Evolutionary conservation across 1,139 yeast genomes (phyloP), one percentile per base, ranked within the genome.

Genomic region (Yarrowia galli): DNA sequence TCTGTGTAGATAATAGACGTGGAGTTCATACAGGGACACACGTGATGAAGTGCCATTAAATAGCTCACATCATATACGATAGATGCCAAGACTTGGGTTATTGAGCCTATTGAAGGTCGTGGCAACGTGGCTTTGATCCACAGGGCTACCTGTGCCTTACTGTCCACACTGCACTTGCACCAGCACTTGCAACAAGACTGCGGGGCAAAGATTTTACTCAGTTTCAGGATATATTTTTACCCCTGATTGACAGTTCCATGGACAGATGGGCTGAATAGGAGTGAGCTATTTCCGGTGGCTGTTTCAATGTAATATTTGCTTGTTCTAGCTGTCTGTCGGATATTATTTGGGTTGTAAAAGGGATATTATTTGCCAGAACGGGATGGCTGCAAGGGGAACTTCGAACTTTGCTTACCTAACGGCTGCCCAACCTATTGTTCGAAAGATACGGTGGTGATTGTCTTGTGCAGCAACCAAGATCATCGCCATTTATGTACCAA

Each of bases 371-470:
- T 36, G 32, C 60, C 45, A 32, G 10, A 32, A 32, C 12, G 60
- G 60, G 60, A 36, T 38, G 60, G 60, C 60, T 53, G 60, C 45
- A 53, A 53, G 60, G 60, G 60, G 60, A 16, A 51, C 58, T 25
- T 35, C 16, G 60, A 36, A 36, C 16, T n/a, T 13, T 8, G 42
- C 58, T 35, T 51, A 35, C 58, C 58, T 35, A 51, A 51, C 58
- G 58, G 58, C 15, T 35, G 58, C 42, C 56, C 58, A 32, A 51
- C 42, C 42, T 51, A 9, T 32, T 35, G 42, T 49, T 46, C 16
- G 12, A 20, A 20, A 13, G 42, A 51, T 22, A 35, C 28, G 13
- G 18, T 3, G 2, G 8, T 25, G 38, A 42, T 22, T 36, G 42
- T 35, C 18, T 51, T 51, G 36, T 42, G 45, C 60, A 36, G 45